Evolutionary conservation across 169 alveolate species (phyloP).

Genomic region (Cryptosporidium canis): DNA sequence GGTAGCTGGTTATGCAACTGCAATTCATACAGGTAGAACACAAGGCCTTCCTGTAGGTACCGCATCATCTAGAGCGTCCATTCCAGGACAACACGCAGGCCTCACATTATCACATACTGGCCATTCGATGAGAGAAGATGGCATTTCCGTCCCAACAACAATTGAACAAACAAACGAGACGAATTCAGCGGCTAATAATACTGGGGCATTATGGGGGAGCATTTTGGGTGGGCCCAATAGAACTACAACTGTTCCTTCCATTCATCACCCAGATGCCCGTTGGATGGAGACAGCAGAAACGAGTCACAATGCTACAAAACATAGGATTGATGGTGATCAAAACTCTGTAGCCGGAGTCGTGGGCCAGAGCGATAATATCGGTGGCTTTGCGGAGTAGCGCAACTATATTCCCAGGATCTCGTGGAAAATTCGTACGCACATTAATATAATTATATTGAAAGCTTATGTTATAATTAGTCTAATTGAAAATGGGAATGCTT

Average conservation of each 20-base stretch:
- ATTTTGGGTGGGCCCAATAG: constrained; percentile 50
- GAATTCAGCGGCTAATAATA: background rate
- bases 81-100: constrained; percentile 21
- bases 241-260: constrained; percentile 47
- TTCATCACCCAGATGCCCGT: constrained; percentile 72
- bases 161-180: constrained; percentile 50
- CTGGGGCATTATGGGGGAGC: constrained; percentile 70
- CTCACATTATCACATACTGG: constrained; percentile 23
- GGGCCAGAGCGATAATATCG: constrained; percentile 33
- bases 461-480: constrained; percentile 17
- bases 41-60: constrained; percentile 8
- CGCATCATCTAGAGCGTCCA: background rate
- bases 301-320: constrained; percentile 14
- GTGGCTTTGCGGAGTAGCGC: constrained; percentile 26
- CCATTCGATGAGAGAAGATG: constrained; percentile 45
- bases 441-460: background rate
- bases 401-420: background rate
- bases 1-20: constrained; percentile 28
- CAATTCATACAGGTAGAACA: constrained; percentile 27
- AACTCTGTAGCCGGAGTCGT: constrained; percentile 29
- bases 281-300: constrained; percentile 72
- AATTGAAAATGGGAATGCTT: constrained; percentile 4
- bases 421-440: background rate
- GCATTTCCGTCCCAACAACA: constrained; percentile 61
- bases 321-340: constrained; percentile 35